phyloP scores from a whole-genome alignment of 1,284 basidiomycete species.

The Leccinum subrobustum region DNA sequence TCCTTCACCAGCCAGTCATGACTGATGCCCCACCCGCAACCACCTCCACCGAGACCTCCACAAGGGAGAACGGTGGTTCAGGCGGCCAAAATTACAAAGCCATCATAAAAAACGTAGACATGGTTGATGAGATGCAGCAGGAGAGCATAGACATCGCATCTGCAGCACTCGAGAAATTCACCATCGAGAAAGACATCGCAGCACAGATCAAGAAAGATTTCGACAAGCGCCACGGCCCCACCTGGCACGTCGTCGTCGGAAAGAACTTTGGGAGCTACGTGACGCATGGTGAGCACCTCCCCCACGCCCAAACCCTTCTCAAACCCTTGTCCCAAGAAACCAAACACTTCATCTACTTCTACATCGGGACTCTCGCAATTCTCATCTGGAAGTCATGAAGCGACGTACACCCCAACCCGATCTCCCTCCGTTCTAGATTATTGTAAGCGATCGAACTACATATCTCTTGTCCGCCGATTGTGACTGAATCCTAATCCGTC shows the following conservation, averaged over 20 bases:
- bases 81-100: slow-evolving; percentile 59
- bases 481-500: not conserved
- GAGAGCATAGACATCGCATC: slow-evolving; percentile 87
- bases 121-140: slow-evolving; percentile 95
- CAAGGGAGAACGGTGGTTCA: slow-evolving; percentile 42
- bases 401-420: slow-evolving; percentile 7
- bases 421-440: slow-evolving; percentile 23
- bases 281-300: slow-evolving; percentile 72
- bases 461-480: slow-evolving; percentile 4
- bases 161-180: slow-evolving; percentile 85
- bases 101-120: slow-evolving; percentile 96
- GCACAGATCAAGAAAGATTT: slow-evolving; percentile 98
- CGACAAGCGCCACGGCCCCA: slow-evolving; percentile 87
- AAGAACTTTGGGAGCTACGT: slow-evolving; percentile 99
- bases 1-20: slow-evolving; percentile 40
- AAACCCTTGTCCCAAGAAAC: slow-evolving; percentile 62
- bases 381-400: slow-evolving; percentile 91
- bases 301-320: slow-evolving; percentile 1
- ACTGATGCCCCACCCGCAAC: slow-evolving; percentile 60
- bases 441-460: slow-evolving; percentile 19
- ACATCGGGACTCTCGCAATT: slow-evolving; percentile 85
- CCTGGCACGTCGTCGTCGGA: slow-evolving; percentile 98
- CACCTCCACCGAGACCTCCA: slow-evolving; percentile 50
- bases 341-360: slow-evolving; percentile 97
- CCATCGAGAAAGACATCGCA: slow-evolving; percentile 97